Conservation (phyloP, 441 rosid genomes). For the Omphalea diandra region DNA sequence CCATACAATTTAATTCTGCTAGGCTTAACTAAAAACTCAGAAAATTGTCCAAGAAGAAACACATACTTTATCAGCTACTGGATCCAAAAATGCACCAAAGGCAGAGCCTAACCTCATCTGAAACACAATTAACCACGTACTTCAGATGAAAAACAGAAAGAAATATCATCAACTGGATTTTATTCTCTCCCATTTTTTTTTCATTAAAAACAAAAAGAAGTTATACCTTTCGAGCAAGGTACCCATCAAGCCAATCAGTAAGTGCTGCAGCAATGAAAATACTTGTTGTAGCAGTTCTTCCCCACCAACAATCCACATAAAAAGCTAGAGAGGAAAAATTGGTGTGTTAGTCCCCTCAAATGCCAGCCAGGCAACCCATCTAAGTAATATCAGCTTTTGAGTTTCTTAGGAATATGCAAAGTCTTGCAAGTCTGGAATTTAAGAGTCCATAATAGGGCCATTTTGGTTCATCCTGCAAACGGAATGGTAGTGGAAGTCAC, state of each 20-base stretch:
- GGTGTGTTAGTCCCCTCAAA: conserved; percentile 4
- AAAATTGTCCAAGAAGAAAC: not conserved
- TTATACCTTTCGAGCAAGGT: conserved; percentile 82
- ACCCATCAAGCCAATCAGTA: conserved; percentile 99
- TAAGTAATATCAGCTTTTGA: not conserved
- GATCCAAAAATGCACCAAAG: conserved; percentile 98
- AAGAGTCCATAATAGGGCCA: not conserved
- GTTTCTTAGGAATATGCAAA: not conserved
- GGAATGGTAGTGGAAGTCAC: not conserved
- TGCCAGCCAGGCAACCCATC: not conserved
- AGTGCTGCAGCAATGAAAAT: conserved; percentile 87
- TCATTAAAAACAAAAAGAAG: not conserved
- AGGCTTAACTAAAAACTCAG: not conserved
- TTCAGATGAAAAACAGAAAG: not conserved
- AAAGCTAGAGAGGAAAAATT: conserved; percentile 51
- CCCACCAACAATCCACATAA: conserved; percentile 86
- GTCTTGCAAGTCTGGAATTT: not conserved
- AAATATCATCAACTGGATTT: not conserved
- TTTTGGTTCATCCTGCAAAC: conserved; percentile 2
- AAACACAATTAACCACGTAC: conserved; percentile 22
- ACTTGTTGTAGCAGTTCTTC: conserved; percentile 79
- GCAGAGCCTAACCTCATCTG: conserved; percentile 85
- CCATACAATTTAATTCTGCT: not conserved
- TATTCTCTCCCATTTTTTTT: not conserved
- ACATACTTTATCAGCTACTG: conserved; percentile 91